These are phyloP conservation scores for Entonaema liquescens DNA, from an alignment of 495 filamentous ascomycete genomes.

Conservation along the genomic window DNA sequence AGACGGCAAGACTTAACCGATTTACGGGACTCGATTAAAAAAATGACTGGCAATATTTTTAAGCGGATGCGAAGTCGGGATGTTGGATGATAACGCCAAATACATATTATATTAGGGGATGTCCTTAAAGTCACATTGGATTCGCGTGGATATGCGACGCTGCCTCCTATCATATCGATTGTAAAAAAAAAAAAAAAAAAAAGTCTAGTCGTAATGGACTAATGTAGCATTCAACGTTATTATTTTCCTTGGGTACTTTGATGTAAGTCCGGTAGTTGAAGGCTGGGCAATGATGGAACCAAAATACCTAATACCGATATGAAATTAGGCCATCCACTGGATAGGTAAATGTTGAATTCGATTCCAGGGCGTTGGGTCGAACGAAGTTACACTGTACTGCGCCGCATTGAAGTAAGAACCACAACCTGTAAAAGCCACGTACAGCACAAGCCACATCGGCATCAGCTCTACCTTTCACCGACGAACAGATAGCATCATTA, in stretches of 20 bases:
- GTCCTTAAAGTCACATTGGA: neutral
- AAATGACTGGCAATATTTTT: neutral
- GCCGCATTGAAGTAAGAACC: neutral
- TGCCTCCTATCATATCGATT: neutral
- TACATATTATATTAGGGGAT: neutral
- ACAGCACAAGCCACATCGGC: conserved; percentile 30
- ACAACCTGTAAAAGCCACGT: neutral
- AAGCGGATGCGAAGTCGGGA: conserved; percentile 32
- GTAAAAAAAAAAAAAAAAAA: too few species aligned
- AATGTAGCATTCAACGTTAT: neutral
- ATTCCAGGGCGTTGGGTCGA: conserved; percentile 6
- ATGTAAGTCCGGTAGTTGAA: neutral
- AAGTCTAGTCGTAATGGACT: too few species aligned
- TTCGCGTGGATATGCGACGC: neutral
- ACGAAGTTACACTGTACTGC: neutral
- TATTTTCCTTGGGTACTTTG: neutral
- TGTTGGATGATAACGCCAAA: neutral
- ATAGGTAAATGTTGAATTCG: conserved; percentile 4
- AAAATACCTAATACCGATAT: neutral
- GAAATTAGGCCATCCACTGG: neutral
- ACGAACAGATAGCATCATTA: conserved; percentile 22
- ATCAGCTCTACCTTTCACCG: conserved; percentile 8
- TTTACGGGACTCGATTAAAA: conserved; percentile 11
- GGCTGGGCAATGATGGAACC: neutral
- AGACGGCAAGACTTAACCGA: conserved; percentile 9